Evolutionary conservation across 2,329 filamentous ascomycete species (phyloP).

Genomic region (Mycosphaerella arachidis): DNA sequence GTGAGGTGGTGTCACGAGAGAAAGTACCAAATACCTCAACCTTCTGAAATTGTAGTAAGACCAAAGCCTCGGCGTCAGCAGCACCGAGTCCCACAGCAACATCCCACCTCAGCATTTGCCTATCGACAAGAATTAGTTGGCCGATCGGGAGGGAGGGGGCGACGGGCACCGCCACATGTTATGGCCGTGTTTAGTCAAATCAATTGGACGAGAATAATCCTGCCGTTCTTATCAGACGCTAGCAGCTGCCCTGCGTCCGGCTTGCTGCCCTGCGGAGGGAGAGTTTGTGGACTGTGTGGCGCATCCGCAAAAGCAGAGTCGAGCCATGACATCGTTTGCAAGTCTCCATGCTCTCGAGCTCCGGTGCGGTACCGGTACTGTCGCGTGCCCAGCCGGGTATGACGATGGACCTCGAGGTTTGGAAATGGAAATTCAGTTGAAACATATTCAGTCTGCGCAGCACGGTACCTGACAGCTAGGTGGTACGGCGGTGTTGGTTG

Average conservation of each 20-base stretch:
- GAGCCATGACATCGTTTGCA: background rate
- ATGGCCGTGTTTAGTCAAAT: background rate
- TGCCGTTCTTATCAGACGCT: constrained; percentile 1
- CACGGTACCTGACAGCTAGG: constrained; percentile 11
- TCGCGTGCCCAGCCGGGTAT: background rate
- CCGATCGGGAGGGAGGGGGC: background rate
- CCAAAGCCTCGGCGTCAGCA: background rate
- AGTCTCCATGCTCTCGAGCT: background rate
- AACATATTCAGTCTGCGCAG: background rate
- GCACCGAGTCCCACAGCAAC: background rate
- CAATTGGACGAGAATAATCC: background rate
- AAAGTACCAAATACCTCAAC: background rate
- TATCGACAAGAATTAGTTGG: background rate
- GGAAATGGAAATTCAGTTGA: background rate
- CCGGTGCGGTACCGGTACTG: background rate
- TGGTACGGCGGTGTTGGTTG: constrained; percentile 2
- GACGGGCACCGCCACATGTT: background rate
- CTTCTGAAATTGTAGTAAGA: background rate
- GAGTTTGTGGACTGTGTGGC: background rate
- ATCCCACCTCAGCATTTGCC: background rate
- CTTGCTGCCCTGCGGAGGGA: background rate
- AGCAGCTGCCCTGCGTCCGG: background rate
- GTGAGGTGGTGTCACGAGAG: constrained; percentile 2
- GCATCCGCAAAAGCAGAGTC: background rate
- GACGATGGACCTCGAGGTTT: background rate